Base-by-base conservation (phyloP, 2,329 filamentous ascomycete species). In the Xylaria sp. region DNA sequence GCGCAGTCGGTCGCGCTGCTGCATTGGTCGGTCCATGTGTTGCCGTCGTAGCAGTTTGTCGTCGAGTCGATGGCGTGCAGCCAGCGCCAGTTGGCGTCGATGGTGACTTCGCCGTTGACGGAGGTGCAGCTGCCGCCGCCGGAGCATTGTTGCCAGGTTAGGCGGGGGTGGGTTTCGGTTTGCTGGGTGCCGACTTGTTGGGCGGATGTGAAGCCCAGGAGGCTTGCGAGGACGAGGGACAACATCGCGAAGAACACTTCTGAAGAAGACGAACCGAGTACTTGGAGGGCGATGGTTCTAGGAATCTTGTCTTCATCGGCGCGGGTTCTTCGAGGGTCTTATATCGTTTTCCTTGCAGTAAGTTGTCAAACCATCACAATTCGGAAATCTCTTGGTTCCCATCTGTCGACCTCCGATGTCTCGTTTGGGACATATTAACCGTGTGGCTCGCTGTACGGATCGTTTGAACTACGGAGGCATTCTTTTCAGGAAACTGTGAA, bases 61-160 rank as follows among this genome's bases (percentile, higher is more conserved):
- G 71, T 75, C 64, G 64, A 52, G 70, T 72, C n/a, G 68, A 64
- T 13, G 2, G 8, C 47, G 68, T 82, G 79, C 49, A 81, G 71
- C 80, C 80, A 82, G 61, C 80, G 78, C 79, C 79, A 82, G 72
- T 81, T 81, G 52, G 79, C 65, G 64, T 83, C 80, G 65, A 83
- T 72, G 52, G 80, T 79, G 39, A 83, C 74, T 50, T 76, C 76
- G 52, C 74, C 78, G 58, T 71, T 71, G 62, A 77, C 74, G 13
- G 71, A 69, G 9, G 75, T 76, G 68, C 80, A 82, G 55, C 72
- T 73, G 52, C 78, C 78, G 35, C 70, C 72, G 58, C 65, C 63
- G 19, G 78, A 76, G 68, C 80, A 83, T 65, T 76, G 75, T 67
- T 78, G 73, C 75, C 78, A 80, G 61, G 70, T 76, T 65, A 83